Evolutionary conservation across 2,329 filamentous ascomycete genomes (phyloP), one percentile per base, ranked within the genome.

Genomic region (Phyllachora maydis): DNA sequence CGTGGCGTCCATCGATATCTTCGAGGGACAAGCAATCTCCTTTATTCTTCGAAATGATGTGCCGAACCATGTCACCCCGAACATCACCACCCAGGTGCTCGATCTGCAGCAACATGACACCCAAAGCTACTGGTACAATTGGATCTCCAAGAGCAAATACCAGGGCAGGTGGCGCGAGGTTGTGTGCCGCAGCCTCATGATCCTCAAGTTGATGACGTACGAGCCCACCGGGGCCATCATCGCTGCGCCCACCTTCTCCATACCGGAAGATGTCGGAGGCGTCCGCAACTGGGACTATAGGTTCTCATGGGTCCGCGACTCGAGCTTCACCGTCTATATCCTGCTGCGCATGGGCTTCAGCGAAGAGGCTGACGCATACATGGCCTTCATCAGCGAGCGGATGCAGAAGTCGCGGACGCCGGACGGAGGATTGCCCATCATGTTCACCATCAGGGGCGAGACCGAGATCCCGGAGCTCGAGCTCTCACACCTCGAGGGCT

Each of bases 181-280:
- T 3, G 70, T 82, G 5, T 55, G 58, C 14, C 56, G 75, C 26
- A 79, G 73, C 37, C 48, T 82, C 23, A 63, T 82, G 52, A 66
- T 79, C 25, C 46, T 82, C 21, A 82, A 82, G 44, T 56, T 82
- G 46, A 54, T 82, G 35, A 81, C 74, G 0, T 82, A 71, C 35
- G 75, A 82, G 37, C 75, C 74, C 0, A 82, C 74, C 0, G 75
- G 76, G 3, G 76, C 75, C 6, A 81, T 82, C 23, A 59, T 81
- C 16, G 76, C 75, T 1, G 62, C 75, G 2, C 74, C 76, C 0
- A 82, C 74, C 0, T 83, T 82, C 36, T 79, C 74, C 1, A 58
- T 82, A 2, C 75, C 75, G 0, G 75, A 82, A 40, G 69, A 72
- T 23, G 62, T 79, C 18, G 74, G 73, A 11, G 74, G 74, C 9